A percentile compares a stretch with the other conserved stretches of the same genome.
These are phyloP conservation scores for Simplicillium sp. DNA, from an alignment of 2,329 filamentous ascomycete genomes.

Conservation along the genomic window DNA sequence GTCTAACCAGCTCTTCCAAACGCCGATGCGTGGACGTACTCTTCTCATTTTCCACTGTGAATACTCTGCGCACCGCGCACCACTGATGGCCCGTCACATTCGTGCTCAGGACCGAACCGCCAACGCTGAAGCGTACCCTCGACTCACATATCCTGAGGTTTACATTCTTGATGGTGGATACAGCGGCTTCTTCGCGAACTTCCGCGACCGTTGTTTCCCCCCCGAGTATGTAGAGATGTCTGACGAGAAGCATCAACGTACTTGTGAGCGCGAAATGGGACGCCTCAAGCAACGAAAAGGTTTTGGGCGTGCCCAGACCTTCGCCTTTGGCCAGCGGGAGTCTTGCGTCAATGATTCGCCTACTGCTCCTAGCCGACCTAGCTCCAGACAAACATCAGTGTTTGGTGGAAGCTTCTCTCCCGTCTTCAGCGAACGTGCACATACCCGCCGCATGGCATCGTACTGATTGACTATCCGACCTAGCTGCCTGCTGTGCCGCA, in stretches of 20 bases:
- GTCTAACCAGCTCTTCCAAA: constrained; percentile 66
- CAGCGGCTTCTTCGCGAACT: constrained; percentile 78
- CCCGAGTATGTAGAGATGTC: constrained; percentile 97
- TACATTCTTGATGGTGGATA: constrained; percentile 97
- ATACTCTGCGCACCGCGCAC: constrained; percentile 92
- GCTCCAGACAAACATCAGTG: constrained; percentile 27
- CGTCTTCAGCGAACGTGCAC: constrained; percentile 39
- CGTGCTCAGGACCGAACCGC: constrained; percentile 78
- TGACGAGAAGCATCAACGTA: constrained; percentile 80
- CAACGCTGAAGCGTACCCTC: constrained; percentile 81
- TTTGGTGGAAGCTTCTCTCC: constrained; percentile 30
- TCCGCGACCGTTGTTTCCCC: constrained; percentile 76
- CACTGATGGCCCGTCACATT: constrained; percentile 90
- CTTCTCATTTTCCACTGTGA: constrained; percentile 94
- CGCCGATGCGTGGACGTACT: constrained; percentile 57
- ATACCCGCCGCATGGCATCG: constrained; percentile 53
- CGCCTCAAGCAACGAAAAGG: constrained; percentile 86
- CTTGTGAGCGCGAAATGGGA: constrained; percentile 90
- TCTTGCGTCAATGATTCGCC: constrained; percentile 49
- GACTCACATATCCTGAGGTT: constrained; percentile 88
- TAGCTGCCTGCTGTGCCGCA: constrained; percentile 15
- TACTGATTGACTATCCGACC: constrained; percentile 35
- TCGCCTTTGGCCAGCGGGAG: constrained; percentile 77
- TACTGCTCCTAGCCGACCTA: constrained; percentile 38
- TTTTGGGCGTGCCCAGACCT: constrained; percentile 81